Base-by-base conservation (phyloP, 1,284 basidiomycete species). In the Cryptococcus hybrid region DNA sequence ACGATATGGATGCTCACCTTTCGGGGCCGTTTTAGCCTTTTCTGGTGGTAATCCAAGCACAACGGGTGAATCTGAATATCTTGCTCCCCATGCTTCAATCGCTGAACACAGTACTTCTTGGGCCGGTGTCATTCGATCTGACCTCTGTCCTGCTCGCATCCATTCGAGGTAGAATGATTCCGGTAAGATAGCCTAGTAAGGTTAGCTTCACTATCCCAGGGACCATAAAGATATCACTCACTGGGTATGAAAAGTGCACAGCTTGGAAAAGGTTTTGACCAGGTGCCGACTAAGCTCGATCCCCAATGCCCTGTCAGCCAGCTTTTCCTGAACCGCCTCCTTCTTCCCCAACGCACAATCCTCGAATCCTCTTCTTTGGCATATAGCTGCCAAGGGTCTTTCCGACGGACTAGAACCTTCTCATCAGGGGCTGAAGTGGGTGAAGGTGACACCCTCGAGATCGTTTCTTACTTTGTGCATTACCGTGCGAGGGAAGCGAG, bases 61-160 rank as follows among this genome's bases (percentile, higher is more conserved):
- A 12, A 68, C 67, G 8, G 70, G 70, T n/a, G 63, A 65, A 53
- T 74, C 71, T 7, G 72, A 74, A 54, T 70, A 74, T 24, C 67
- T 56, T 7, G 70, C 63, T n/a, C 68, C 72, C 69, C 70, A 74
- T 4, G 72, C 72, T 58, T 74, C 70, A 15, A 74, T 67, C 13
- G 70, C 66, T 1, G 67, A 68, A 38, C 70, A 71, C n/a, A 74
- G 54, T 2, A 61, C 66, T 54, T 72, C 72, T 47, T 68, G 69
- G 11, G 62, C 63, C 1, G 67, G 69, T 0, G 54, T 55, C 67
- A 74, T 67, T 11, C 64, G 50, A 50, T 74, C 70, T 8, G 68
- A 67, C 6, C 67, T 54, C 51, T 71, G 63, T 7, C 67, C 72
- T 12, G 69, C 69, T 37, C 63, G 46, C 5, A 61, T 49, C 72